Evolutionary conservation across 129 eudicot genomes (phyloP), one percentile per base, ranked within the genome.

Genomic region (Artemisia annua): DNA sequence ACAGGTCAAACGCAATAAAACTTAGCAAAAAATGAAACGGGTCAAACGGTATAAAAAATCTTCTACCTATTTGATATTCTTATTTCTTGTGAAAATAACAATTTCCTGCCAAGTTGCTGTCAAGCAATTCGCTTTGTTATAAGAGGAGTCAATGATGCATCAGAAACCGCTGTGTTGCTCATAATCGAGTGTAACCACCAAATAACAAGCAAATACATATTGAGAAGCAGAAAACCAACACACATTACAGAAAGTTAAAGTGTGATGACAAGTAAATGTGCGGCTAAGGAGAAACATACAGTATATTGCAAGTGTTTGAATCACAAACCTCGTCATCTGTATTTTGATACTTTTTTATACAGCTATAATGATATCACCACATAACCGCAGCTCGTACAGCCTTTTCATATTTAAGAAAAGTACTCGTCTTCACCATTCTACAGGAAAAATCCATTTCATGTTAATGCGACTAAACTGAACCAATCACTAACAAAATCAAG

Each of bases 391-490:
- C n/a, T n/a, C n/a, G n/a, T n/a, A n/a, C n/a, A n/a, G n/a, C 99
- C n/a, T 86, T 74, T 95, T 95, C 99, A 66, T 81, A n/a, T n/a
- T n/a, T n/a, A n/a, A n/a, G n/a, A n/a, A n/a, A n/a, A n/a, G n/a
- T n/a, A n/a, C n/a, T n/a, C n/a, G n/a, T n/a, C n/a, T n/a, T n/a
- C 97, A 67, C 96, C 99, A 56, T 86, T 95, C 99, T 90, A 95
- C 83, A 86, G n/a, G 59, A 18, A 8, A 49, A 63, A 73, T 66
- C 46, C 67, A 67, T 48, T 64, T 85, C 80, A 80, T 32, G 50
- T 69, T 77, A 59, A 46, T 68, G 61, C 18, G 30, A 58, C n/a
- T 48, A 66, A 70, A 15, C 19, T n/a, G 59, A 53, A 53, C 20
- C 22, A 15, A 53, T 7, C 59, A 16, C 59, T n/a, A n/a, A 16